Base-by-base conservation (phyloP, 164 flowering plant species). In the Protea cynaroides region DNA sequence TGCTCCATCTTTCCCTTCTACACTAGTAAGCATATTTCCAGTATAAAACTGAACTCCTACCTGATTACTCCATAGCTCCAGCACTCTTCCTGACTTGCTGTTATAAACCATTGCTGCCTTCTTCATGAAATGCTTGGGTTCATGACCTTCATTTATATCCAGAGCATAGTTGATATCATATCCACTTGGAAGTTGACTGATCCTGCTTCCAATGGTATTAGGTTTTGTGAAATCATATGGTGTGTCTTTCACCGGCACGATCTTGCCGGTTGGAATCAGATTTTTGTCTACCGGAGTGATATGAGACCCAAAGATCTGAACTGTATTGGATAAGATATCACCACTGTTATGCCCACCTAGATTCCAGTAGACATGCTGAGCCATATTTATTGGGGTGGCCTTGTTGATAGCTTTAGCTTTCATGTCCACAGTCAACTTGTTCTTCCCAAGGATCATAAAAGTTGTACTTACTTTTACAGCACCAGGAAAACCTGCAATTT, bases 21-120 rank as follows among this genome's bases (percentile, higher is more conserved):
- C 78, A 56, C 77, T 53, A 54, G 60, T 57, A 44, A 90, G 19
- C n/a, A 1, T 46, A 61, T 81, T 78, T 4, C 75, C 69, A 0
- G 94, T 88, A 63, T 88, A 90, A 61, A 88, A 82, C 79, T 90
- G 94, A 64, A 90, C 47, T 0, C 92, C 97, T 1, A 90, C 90
- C 19, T 67, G 69, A 69, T 80, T 79, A 0, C 82, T 78, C 62
- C 65, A 80, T 55, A 90, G 65, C 83, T 81, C 80, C 88, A 90
- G 53, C 22, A 49, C 54, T 58, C 90, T 72, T 12, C 94, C 89
- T 0, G 83, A 73, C 63, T 78, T 82, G 61, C 58, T 56, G 12
- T 81, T 83, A 4, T 65, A 18, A 54, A 87, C 86, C 3, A 75
- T 25, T 0, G 92, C 94, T 7, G 71, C 88, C 59, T 59, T 72